Evolutionary conservation across 495 filamentous ascomycete species (phyloP), one percentile per base, ranked within the genome.

Genomic region (Daldinia loculata): DNA sequence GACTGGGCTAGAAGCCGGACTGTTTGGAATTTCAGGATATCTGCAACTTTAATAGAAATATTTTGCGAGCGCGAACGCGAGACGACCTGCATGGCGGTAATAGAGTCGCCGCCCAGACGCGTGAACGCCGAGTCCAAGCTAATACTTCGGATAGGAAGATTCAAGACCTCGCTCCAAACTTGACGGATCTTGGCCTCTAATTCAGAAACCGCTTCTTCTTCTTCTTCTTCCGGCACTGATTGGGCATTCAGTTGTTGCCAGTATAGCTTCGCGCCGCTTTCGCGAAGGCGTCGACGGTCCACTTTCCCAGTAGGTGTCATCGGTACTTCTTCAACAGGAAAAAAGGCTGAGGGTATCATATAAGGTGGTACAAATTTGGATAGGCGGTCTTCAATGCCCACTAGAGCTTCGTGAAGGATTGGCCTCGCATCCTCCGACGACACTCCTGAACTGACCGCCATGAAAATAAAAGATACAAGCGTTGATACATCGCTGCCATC

Each of bases 161-260:
- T 51, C 11, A 51, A 26, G 45, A 51, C 45, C 17, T 22, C 17
- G 24, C 45, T 51, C 45, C 45, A 51, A 14, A 51, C 24, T 26
- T 51, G 17, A 51, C 19, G 45, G 19, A 26, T 51, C 45, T 51
- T 51, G 22, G 45, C 8, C 45, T 51, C 45, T 51, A 51, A 51
- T 8, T 51, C 45, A 17, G 39, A 41, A 17, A 3, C 39, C 15
- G 15, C 6, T 6, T 41, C 39, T 41, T 41, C 36, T 38, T 38
- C n/a, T n/a, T n/a, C 39, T 41, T 41, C 39, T 41, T 41, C 38
- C n/a, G 45, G 22, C 19, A 26, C 12, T 17, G 45, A 5, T 17
- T 22, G 24, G 45, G 45, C 17, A 14, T 22, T 51, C 45, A 22
- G 45, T 22, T 26, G 45, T 14, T 26, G 45, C 45, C 24, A 26